Conservation (phyloP, 2,329 filamentous ascomycete genomes). For the Thielaviopsis musarum region DNA sequence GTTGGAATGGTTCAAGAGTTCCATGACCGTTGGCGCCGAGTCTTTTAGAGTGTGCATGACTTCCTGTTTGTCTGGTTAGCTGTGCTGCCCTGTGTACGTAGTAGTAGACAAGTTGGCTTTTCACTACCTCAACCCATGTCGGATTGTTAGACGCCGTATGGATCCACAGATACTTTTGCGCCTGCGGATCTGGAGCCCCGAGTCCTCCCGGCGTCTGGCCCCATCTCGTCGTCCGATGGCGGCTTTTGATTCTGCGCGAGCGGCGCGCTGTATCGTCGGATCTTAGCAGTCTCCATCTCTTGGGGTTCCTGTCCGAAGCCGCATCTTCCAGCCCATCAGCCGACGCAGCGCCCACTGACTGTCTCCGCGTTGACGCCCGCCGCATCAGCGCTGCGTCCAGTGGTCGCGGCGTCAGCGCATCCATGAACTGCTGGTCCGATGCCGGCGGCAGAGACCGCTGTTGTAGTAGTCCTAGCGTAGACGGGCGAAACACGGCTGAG, state of each 20-base stretch:
- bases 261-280: no score
- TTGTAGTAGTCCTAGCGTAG: neutral
- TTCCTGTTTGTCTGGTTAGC: conserved; percentile 17
- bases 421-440: neutral
- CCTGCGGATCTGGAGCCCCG: neutral
- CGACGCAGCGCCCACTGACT: neutral
- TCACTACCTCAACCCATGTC: conserved; percentile 36
- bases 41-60: conserved; percentile 28
- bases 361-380: neutral
- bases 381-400: neutral
- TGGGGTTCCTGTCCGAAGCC: neutral
- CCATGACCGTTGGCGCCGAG: conserved; percentile 22
- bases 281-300: neutral
- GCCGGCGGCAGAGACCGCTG: neutral
- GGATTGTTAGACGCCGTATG: conserved; percentile 41
- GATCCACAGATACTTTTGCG: conserved; percentile 22
- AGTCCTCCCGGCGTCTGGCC: neutral
- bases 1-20: conserved; percentile 29
- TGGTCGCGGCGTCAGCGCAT: neutral
- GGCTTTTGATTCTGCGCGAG: neutral
- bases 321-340: neutral
- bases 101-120: neutral
- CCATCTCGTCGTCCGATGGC: neutral
- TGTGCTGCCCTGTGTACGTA: conserved; percentile 14
- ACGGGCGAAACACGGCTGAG: neutral